Base-by-base conservation (phyloP, 345 rosid genomes). In the Theobroma cacao region DNA sequence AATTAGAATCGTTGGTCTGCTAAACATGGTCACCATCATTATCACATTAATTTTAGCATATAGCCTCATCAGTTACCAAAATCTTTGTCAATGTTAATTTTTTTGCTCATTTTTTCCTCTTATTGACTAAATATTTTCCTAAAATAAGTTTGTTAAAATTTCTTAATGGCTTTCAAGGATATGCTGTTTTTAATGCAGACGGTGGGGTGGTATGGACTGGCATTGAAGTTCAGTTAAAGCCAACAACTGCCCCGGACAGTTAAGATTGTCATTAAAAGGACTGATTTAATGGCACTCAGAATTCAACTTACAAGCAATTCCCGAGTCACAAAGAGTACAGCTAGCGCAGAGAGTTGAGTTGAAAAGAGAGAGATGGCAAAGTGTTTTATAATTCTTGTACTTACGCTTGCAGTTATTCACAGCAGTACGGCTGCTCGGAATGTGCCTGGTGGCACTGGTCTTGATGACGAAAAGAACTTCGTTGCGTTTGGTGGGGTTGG, bases 391-490 rank as follows among this genome's bases (percentile, higher is more conserved):
- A 15, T 75, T 71, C 31, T 78, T 1, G 31, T 78, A 8, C 75
- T 80, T 38, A 75, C 80, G 56, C 7, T 80, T 7, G 82, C 75
- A 26, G 30, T 75, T 61, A 62, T 41, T 64, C 77, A 53, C n/a
- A 36, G 79, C 38, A 78, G 73, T 67, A 52, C 71, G 12, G 90
- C 87, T 22, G 82, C 90, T 7, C 88, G 91, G 79, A 82, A 89
- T 28, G 81, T 65, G 76, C 89, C 88, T 24, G 30, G 72, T 30
- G 85, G 9, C 18, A 30, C 83, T 53, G 93, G 93, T 75, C 90
- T 90, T 20, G 80, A 84, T 33, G 93, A 90, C 87, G 89, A 90
- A 74, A 90, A 88, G 89, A 90, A 83, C 80, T 85, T 86, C 45
- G 66, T 81, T 43, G 85, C 78, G 12, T 90, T 68, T n/a, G 89